Conservation (phyloP, 192 early-diverging fungal species). For the Backusella morwellensis region DNA sequence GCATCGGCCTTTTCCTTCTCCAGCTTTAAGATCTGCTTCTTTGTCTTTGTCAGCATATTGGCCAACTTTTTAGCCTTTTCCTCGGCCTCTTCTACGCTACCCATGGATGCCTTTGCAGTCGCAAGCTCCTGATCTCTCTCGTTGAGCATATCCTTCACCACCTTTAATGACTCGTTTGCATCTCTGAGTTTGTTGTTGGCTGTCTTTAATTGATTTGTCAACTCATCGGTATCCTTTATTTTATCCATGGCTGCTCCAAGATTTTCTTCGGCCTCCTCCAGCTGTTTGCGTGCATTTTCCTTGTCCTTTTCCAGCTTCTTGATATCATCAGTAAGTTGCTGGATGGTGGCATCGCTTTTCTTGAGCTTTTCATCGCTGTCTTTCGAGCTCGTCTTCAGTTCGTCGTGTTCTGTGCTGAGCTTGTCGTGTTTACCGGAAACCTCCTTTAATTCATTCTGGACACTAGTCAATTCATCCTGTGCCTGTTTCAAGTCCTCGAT, state of each 20-base stretch:
- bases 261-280: slow-evolving; percentile 19
- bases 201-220: slow-evolving; percentile 16
- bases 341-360: background rate
- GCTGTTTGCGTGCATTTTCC: background rate
- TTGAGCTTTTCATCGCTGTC: background rate
- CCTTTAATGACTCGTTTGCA: slow-evolving; percentile 45
- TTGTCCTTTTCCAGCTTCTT: background rate
- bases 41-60: slow-evolving; percentile 41
- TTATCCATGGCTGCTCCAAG: slow-evolving; percentile 39
- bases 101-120: slow-evolving; percentile 9
- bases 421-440: background rate
- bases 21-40: slow-evolving; percentile 50
- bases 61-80: slow-evolving; percentile 49
- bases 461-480: background rate
- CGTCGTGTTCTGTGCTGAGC: background rate
- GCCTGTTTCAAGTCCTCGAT: background rate
- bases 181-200: slow-evolving; percentile 37
- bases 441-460: background rate
- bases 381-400: background rate
- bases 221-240: slow-evolving; percentile 20
- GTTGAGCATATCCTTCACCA: slow-evolving; percentile 46
- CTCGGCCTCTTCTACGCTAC: slow-evolving; percentile 32
- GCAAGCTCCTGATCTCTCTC: slow-evolving; percentile 40
- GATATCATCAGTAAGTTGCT: background rate
- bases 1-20: slow-evolving; percentile 49